A percentile compares a stretch with the other conserved stretches of the same genome.
Evolutionary conservation across 2,329 filamentous ascomycete genomes (phyloP).

Genomic region (Botrytis paeoniae): DNA sequence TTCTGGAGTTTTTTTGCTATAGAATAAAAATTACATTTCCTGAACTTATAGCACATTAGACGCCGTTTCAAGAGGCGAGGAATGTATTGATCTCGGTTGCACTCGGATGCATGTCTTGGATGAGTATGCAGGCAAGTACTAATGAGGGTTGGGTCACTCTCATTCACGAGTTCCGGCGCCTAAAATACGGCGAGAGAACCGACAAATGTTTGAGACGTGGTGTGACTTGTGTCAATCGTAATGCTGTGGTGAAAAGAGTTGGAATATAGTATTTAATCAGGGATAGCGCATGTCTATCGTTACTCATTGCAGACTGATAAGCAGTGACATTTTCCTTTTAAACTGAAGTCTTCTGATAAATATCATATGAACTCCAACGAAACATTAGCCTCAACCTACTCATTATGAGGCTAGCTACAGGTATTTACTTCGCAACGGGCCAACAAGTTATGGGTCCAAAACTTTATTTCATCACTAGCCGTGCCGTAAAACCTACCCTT

Average conservation of each 20-base stretch:
- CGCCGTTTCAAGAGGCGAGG: not conserved
- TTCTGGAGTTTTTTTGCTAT: too few species aligned
- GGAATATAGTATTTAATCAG: not conserved
- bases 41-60: not conserved
- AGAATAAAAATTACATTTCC: too few species aligned
- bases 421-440: too few species aligned
- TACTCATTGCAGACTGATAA: not conserved
- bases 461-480: not conserved
- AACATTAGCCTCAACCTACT: not conserved
- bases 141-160: not conserved
- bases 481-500: not conserved
- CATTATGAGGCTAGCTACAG: not conserved
- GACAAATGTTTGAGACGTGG: not conserved
- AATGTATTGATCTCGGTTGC: not conserved
- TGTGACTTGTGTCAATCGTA: not conserved
- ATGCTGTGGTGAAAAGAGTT: not conserved
- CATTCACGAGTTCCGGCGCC: not conserved
- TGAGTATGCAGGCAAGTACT: not conserved
- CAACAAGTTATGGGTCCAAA: too few species aligned
- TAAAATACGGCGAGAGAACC: not conserved
- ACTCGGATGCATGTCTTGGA: not conserved
- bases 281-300: not conserved
- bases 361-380: not conserved
- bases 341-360: not conserved
- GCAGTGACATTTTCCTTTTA: fast-evolving